Conservation (phyloP, 169 alveolate genomes). For the Eimeria praecox region DNA sequence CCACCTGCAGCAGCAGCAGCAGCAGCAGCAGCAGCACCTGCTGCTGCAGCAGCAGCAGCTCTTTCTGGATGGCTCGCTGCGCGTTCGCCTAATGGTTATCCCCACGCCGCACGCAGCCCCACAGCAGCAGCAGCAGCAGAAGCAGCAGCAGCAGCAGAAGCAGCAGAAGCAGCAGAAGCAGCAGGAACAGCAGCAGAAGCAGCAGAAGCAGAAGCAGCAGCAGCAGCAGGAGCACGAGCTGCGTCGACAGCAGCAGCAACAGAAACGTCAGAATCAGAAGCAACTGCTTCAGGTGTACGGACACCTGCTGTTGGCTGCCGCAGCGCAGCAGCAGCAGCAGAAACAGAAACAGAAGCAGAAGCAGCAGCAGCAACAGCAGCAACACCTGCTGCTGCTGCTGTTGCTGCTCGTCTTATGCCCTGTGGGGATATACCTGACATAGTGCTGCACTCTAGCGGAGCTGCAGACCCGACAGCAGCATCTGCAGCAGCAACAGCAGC, state of each 20-base stretch:
- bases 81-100: not conserved
- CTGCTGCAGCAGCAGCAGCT: not conserved
- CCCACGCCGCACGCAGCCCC: not conserved
- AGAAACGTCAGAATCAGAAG: not conserved
- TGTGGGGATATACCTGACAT: no score
- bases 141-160: not conserved
- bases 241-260: not conserved
- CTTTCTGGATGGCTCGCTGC: not conserved
- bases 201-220: not conserved
- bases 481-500: not conserved
- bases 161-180: not conserved
- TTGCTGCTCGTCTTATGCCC: no score
- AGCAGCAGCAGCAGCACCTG: not conserved
- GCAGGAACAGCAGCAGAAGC: not conserved
- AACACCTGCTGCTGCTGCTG: not conserved
- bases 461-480: not conserved
- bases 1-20: conserved; percentile 38
- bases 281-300: no score
- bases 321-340: conserved; percentile 6
- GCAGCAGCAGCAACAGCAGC: conserved; percentile 7
- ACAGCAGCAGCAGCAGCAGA: conserved; percentile 1
- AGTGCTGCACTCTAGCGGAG: no score
- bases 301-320: no score
- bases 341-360: not conserved
- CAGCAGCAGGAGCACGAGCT: not conserved